Percentiles rank a stretch among this genome's conserved stretches.
Conservation (phyloP, 305 asterid species). For the Stenogyne calaminthoides region DNA sequence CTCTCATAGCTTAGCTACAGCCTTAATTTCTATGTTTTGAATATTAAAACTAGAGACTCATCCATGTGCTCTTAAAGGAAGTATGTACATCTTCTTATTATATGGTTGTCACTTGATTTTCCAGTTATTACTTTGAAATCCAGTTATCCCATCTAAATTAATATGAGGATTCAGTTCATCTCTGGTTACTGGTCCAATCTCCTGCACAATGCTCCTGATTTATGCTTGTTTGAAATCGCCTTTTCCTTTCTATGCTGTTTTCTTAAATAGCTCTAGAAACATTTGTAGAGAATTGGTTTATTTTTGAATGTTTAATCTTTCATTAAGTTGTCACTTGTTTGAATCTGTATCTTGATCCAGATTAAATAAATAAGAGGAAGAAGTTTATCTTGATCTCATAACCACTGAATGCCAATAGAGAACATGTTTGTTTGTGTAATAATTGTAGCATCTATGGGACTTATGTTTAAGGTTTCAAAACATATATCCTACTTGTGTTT, state of each 20-base stretch:
- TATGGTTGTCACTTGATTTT: neutral
- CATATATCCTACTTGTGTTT: constrained; percentile 7
- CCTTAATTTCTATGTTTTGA: neutral
- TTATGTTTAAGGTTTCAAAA: neutral
- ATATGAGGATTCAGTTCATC: neutral
- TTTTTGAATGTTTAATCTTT: neutral
- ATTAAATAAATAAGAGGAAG: neutral
- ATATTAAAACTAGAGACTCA: neutral
- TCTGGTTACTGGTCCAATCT: neutral
- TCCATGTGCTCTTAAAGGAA: neutral
- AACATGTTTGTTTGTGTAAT: neutral
- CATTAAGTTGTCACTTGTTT: neutral
- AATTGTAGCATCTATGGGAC: neutral
- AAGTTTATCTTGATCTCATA: neutral
- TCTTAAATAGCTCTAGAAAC: neutral
- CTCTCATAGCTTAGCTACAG: neutral
- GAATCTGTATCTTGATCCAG: neutral
- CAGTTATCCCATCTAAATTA: neutral
- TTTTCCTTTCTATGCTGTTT: neutral
- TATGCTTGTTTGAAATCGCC: neutral
- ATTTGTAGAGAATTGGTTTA: neutral
- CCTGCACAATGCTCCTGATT: neutral
- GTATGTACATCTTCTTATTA: neutral
- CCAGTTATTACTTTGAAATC: neutral
- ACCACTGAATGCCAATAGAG: neutral